Evolutionary conservation across 441 rosid species (phyloP).

Genomic region (Raphanus hybrid): DNA sequence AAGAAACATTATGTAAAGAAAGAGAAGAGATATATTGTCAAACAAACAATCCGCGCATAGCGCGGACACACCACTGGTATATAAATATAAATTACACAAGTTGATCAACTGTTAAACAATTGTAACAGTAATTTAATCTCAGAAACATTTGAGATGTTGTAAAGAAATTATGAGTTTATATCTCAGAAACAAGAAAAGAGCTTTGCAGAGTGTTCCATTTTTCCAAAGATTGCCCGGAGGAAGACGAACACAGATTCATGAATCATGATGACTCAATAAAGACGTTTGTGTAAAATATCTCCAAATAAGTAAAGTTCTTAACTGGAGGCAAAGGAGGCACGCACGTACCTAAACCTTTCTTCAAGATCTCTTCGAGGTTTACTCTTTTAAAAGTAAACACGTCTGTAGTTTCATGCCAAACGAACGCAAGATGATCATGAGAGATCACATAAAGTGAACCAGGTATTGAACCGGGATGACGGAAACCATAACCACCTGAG

Average conservation of each 20-base stretch:
- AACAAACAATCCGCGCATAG: too few relatives aligned
- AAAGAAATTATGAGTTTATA: not conserved
- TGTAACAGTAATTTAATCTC: too few relatives aligned
- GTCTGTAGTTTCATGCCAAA: slow-evolving; percentile 70
- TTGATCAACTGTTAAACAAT: too few relatives aligned
- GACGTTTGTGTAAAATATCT: slow-evolving; percentile 75
- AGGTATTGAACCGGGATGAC: slow-evolving; percentile 77
- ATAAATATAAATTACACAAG: too few relatives aligned
- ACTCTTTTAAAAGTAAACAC: slow-evolving; percentile 77
- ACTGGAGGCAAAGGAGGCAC: slow-evolving; percentile 63
- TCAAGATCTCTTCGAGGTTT: slow-evolving; percentile 65
- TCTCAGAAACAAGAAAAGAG: not conserved
- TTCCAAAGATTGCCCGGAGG: not conserved
- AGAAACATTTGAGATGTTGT: too few relatives aligned
- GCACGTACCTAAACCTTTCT: slow-evolving; percentile 56
- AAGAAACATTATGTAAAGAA: too few relatives aligned
- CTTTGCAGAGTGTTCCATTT: not conserved
- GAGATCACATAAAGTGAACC: slow-evolving; percentile 66
- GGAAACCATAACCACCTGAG: slow-evolving; percentile 76
- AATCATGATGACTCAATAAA: slow-evolving; percentile 28
- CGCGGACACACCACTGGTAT: too few relatives aligned
- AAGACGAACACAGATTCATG: not conserved
- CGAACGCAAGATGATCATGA: slow-evolving; percentile 65
- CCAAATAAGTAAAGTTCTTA: slow-evolving; percentile 65
- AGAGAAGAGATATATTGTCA: too few relatives aligned